Percentiles rank a stretch among this genome's conserved stretches.
Conservation (phyloP, 2,329 filamentous ascomycete species). For the Helotiales sp. region DNA sequence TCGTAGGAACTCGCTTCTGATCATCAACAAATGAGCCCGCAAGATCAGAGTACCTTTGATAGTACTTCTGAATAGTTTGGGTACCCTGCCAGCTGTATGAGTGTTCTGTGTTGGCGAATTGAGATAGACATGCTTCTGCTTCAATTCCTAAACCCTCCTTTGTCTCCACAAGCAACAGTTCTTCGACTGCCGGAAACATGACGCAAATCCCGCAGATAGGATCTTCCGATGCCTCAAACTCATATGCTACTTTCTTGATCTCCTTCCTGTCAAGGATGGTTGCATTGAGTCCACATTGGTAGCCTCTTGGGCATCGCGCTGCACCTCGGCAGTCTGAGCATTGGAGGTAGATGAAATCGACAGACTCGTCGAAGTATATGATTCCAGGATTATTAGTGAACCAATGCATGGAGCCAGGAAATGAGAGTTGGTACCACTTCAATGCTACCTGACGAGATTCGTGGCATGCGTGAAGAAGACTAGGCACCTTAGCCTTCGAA, state of each 20-base stretch:
- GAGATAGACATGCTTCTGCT: not conserved
- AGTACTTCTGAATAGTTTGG: not conserved
- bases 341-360: not conserved
- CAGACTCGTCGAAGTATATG: slow-evolving; percentile 1
- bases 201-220: not conserved
- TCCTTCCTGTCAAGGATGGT: accelerated
- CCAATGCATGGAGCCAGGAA: accelerated
- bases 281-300: not conserved
- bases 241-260: not conserved
- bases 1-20: too few species aligned
- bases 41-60: not conserved
- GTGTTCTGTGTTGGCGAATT: not conserved
- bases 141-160: not conserved
- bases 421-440: not conserved
- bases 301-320: too few species aligned
- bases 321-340: not conserved
- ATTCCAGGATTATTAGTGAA: not conserved
- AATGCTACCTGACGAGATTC: slow-evolving; percentile 7
- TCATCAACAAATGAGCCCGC: too few species aligned
- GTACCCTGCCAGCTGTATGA: not conserved
- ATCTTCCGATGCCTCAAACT: not conserved
- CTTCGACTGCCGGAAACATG: not conserved
- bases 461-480: not conserved
- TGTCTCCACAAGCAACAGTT: not conserved
- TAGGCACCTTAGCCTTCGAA: not conserved